phyloP scores from a whole-genome alignment of 2,329 filamentous ascomycete genomes.

The Hymenoscyphus fructigenus region DNA sequence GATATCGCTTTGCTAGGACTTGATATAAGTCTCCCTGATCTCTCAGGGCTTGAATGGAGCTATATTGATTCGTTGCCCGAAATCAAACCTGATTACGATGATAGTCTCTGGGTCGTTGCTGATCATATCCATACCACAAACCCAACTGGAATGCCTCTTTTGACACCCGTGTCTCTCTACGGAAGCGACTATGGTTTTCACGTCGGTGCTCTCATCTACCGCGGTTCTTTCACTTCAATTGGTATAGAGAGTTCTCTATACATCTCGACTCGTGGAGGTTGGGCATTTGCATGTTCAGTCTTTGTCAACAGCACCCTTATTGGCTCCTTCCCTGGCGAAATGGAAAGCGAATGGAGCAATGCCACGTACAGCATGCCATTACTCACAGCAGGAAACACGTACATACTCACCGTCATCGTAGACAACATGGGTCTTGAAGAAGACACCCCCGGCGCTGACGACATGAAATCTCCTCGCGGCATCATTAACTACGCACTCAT shows the following conservation, averaged over 20 bases:
- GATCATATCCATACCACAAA: conserved; percentile 61
- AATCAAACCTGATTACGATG: conserved; percentile 61
- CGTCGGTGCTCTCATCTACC: conserved; percentile 65
- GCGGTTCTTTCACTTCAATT: conserved; percentile 65
- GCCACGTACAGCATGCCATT: conserved; percentile 56
- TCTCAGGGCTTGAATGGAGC: conserved; percentile 64
- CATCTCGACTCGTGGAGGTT: conserved; percentile 64
- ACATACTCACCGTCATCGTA: conserved; percentile 67
- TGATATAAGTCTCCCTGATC: conserved; percentile 53
- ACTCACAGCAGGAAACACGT: conserved; percentile 49
- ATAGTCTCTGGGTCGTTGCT: conserved; percentile 64
- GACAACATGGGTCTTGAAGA: conserved; percentile 73
- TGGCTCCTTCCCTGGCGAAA: conserved; percentile 61
- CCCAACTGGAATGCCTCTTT: conserved; percentile 44
- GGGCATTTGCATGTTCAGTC: conserved; percentile 64
- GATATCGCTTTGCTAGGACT: conserved; percentile 47
- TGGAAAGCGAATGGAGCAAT: conserved; percentile 49
- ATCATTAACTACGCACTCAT: conserved; percentile 59
- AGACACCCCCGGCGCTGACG: conserved; percentile 60
- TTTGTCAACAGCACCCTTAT: conserved; percentile 65
- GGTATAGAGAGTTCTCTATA: conserved; percentile 58
- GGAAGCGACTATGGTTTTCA: conserved; percentile 75
- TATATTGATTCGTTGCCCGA: conserved; percentile 72
- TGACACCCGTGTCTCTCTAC: conserved; percentile 67
- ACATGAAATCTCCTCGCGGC: conserved; percentile 62